Base-by-base conservation (phyloP, 805 yeast genomes). In the Komagataella ulmi region DNA sequence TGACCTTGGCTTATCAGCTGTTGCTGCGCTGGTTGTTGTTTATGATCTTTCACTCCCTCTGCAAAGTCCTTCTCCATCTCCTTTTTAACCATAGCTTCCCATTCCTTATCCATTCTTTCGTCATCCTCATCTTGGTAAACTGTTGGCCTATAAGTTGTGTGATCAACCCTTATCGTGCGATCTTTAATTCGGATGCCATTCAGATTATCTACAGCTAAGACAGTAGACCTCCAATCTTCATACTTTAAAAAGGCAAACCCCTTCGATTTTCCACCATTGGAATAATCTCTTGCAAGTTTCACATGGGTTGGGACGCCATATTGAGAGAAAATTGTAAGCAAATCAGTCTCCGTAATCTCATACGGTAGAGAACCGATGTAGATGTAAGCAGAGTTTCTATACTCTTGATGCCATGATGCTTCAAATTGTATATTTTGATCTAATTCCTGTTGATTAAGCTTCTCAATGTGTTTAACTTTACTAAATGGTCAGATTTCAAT, bases 341-440 rank as follows among this genome's bases (percentile, higher is more conserved):
- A 64, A 61, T 91, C 97, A 49, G 81, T 80, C 61, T 88, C 96
- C 7, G 79, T 79, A 24, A 88, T 63, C 36, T 78, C 77, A 14
- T 60, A 66, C 7, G 88, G 82, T 8, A 91, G 63, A 3, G 83
- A 79, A 0, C 95, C 91, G n/a, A 91, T 80, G 63, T 72, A 85
- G 1, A 90, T 71, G 61, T 82, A 88, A 1, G 91, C 81, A 0
- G 91, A 77, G 56, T 88, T 90, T 21, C 68, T 69, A 61, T 81
- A 88, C 57, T 90, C 96, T 54, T 79, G 74, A 63, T 91, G 98
- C 98, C 98, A 91, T 5, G 97, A 88, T 0, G 85, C 87, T 3
- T 71, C 66, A 43, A 75, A 72, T 0, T 83, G 65, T 0, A 80
- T 75, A 12, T 82, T 80, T 6, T 67, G 66, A n/a, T 74, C 75